Evolutionary conservation across 345 rosid species (phyloP), one percentile per base, ranked within the genome.

Genomic region (Carallia brachiata): DNA sequence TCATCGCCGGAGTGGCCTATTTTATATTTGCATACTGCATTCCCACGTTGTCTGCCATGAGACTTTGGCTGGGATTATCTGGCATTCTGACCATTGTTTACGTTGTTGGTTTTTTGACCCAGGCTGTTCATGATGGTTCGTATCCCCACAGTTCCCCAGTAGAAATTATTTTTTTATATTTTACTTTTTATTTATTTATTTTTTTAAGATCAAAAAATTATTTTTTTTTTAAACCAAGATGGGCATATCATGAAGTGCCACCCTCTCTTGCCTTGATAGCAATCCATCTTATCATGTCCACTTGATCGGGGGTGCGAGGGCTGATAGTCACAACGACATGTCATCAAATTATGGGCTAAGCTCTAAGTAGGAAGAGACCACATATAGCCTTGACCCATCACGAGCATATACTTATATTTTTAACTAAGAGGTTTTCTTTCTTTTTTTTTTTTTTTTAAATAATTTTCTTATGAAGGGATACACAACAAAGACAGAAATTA

Each of bases 41-140:
- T 48, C 81, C 81, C n/a, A 77, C 80, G 31, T 57, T 80, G 68
- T 80, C 81, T 4, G 81, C 81, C 4, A 71, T 74, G 71, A 44
- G 78, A 58, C 32, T 62, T 40, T 80, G 84, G 81, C 53, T 80
- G 50, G 74, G 64, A 7, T 66, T 32, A 31, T 77, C 81, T 18
- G 50, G 61, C 28, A 15, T 77, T 55, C 65, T 80, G 28, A 70
- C 78, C 15, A 48, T 65, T 13, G 47, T 69, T 36, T 80, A 74
- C 62, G 61, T 74, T 2, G 40, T 52, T 56, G 37, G 61, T 19
- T 67, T 74, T 54, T 6, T 74, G 5, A 58, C 67, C 10, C 54
- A 52, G 54, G 9, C 18, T 52, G 12, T 52, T n/a, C 19, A 9
- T 52, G 54, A 52, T n/a, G 54, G 54, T 16, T n/a, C 16, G n/a